Evolutionary conservation across 805 yeast species (phyloP).

Genomic region (Candida peoriensis): DNA sequence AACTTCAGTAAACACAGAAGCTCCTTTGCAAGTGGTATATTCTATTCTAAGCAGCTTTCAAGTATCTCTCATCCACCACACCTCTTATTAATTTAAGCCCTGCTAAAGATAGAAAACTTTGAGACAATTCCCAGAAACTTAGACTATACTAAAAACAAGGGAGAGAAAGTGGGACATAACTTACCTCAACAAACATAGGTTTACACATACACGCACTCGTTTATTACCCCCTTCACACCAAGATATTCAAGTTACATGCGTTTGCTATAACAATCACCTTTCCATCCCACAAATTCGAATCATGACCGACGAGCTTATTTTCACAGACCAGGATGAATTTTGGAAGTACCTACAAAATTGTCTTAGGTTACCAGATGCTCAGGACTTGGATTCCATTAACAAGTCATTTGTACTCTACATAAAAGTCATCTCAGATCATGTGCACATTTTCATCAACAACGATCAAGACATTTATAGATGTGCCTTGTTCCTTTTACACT

Average conservation of each 20-base stretch:
- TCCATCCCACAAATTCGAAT: background rate
- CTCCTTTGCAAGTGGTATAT: too few relatives aligned
- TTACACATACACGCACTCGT: background rate
- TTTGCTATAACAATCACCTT: too few relatives aligned
- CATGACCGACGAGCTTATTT: conserved; percentile 19
- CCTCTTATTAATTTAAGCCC: too few relatives aligned
- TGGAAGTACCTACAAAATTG: conserved; percentile 15
- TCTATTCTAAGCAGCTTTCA: too few relatives aligned
- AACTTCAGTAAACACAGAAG: too few relatives aligned
- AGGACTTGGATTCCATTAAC: conserved; percentile 14
- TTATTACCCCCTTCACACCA: background rate
- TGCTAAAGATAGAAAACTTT: too few relatives aligned
- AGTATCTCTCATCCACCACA: too few relatives aligned
- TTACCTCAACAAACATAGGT: too few relatives aligned
- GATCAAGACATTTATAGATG: conserved; percentile 32
- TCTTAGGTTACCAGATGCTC: conserved; percentile 7
- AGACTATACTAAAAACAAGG: too few relatives aligned
- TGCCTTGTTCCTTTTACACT: conserved; percentile 29
- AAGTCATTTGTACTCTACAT: conserved; percentile 16
- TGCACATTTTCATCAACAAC: conserved; percentile 17
- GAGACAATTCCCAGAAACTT: too few relatives aligned
- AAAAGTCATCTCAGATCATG: conserved; percentile 21
- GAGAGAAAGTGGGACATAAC: too few relatives aligned
- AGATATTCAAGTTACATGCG: background rate
- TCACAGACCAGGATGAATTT: conserved; percentile 16